These are phyloP conservation scores for Pisolithus albus DNA, from an alignment of 768 basidiomycete species.

Conservation along the genomic window DNA sequence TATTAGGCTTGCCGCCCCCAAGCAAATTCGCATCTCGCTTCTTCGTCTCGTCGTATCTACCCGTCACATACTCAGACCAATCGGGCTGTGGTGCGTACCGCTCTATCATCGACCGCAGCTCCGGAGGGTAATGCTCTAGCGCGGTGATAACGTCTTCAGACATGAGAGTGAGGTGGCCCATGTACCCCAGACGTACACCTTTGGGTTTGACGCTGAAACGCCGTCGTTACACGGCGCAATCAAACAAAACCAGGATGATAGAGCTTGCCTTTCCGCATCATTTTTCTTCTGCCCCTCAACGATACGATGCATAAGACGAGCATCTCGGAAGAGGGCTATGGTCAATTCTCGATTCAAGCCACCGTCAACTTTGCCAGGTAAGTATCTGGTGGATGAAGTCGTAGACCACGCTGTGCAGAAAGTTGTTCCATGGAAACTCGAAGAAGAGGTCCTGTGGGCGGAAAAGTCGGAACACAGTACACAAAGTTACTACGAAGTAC, in stretches of 20 bases:
- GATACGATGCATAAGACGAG: constrained; percentile 74
- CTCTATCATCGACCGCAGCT: constrained; percentile 59
- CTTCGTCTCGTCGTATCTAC: constrained; percentile 82
- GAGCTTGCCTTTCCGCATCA: constrained; percentile 61
- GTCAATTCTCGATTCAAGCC: constrained; percentile 81
- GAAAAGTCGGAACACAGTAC: not conserved
- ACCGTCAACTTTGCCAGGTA: constrained; percentile 78
- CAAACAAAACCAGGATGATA: constrained; percentile 1
- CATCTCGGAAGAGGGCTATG: constrained; percentile 81
- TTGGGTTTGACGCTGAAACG: constrained; percentile 57
- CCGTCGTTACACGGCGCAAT: constrained; percentile 5
- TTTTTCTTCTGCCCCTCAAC: constrained; percentile 80
- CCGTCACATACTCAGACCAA: constrained; percentile 89
- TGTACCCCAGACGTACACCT: constrained; percentile 81
- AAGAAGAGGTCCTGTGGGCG: constrained; percentile 80
- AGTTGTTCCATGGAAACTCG: constrained; percentile 95
- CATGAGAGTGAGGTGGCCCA: constrained; percentile 95
- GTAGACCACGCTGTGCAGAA: constrained; percentile 93
- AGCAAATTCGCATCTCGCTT: constrained; percentile 70
- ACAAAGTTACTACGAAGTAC: constrained; percentile 22
- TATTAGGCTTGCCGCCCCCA: constrained; percentile 77
- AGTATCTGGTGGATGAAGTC: constrained; percentile 94
- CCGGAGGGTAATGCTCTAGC: constrained; percentile 79
- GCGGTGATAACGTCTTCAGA: constrained; percentile 91
- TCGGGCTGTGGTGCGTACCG: constrained; percentile 65